Evolutionary conservation across 2,329 filamentous ascomycete species (phyloP).

Genomic region (Myriosclerotinia duriaeana): DNA sequence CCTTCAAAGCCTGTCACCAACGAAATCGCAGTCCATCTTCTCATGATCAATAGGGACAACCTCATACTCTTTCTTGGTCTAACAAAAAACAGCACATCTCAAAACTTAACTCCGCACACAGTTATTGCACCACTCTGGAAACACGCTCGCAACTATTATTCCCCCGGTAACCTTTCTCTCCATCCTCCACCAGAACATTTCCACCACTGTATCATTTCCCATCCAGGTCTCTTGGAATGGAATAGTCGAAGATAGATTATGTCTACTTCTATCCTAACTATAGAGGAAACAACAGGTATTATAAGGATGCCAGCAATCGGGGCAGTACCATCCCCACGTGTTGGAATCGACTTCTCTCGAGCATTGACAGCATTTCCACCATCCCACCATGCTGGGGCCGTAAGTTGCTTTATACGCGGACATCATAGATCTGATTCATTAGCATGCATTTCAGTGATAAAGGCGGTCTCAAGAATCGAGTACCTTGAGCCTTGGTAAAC

Average conservation of each 20-base stretch:
- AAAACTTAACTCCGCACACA: neutral
- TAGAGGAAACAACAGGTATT: conserved; percentile 2
- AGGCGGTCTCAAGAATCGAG: neutral
- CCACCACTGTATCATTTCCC: neutral
- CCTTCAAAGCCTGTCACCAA: neutral
- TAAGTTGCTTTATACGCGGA: neutral
- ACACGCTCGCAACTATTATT: neutral
- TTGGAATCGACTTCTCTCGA: conserved; percentile 24
- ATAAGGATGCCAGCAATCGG: conserved; percentile 28
- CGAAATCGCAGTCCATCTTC: neutral
- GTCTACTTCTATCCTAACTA: neutral
- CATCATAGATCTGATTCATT: neutral
- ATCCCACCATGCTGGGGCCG: conserved; percentile 10
- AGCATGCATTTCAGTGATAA: neutral
- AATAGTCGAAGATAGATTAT: neutral
- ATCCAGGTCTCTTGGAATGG: neutral
- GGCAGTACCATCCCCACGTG: conserved; percentile 23
- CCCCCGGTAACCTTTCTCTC: neutral
- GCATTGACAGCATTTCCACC: conserved; percentile 30
- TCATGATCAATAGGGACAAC: neutral
- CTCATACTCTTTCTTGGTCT: neutral
- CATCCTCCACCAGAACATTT: neutral
- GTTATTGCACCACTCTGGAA: neutral
- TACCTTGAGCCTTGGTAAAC: conserved; percentile 6
- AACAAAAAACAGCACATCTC: neutral